Evolutionary conservation across 148 eudicot genomes (phyloP).

Genomic region (Nepenthes mirabilis): DNA sequence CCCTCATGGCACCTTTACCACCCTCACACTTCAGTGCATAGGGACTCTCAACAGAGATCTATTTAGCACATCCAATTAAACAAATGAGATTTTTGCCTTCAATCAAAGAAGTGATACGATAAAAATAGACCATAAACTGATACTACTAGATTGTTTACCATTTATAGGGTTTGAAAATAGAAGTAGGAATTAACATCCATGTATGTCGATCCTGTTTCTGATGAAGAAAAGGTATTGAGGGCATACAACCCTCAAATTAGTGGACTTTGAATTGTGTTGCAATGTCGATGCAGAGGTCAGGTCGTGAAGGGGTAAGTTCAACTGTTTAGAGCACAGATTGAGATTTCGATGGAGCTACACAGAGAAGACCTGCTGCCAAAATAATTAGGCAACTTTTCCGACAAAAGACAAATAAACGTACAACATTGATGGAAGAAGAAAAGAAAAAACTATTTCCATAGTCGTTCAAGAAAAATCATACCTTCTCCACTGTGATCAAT

Average conservation of each 20-base stretch:
- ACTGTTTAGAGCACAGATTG: slow-evolving; percentile 39
- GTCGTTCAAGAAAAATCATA: slow-evolving; percentile 9
- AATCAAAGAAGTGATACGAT: neutral
- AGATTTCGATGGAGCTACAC: slow-evolving; percentile 42
- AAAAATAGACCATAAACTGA: slow-evolving; percentile 10
- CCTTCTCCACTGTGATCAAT: slow-evolving; percentile 61
- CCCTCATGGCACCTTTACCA: neutral
- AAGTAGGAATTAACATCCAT: slow-evolving; percentile 29
- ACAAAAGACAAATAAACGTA: slow-evolving; percentile 4
- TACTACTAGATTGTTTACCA: slow-evolving; percentile 20
- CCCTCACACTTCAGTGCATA: neutral
- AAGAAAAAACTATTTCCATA: no score
- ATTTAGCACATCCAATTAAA: neutral
- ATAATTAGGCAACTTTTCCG: slow-evolving; percentile 25
- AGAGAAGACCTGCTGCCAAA: slow-evolving; percentile 61
- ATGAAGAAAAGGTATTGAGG: slow-evolving; percentile 27
- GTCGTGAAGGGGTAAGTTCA: slow-evolving; percentile 26
- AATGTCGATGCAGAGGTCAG: slow-evolving; percentile 40
- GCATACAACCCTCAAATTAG: slow-evolving; percentile 38
- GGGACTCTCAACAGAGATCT: neutral
- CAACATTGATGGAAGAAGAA: neutral
- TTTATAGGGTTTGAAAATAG: slow-evolving; percentile 18
- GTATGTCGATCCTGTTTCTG: slow-evolving; percentile 22
- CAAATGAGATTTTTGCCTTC: neutral
- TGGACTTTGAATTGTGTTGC: slow-evolving; percentile 28